These are phyloP conservation scores for Neospermospora avenae DNA, from an alignment of 2,329 filamentous ascomycete genomes.

Conservation along the genomic window DNA sequence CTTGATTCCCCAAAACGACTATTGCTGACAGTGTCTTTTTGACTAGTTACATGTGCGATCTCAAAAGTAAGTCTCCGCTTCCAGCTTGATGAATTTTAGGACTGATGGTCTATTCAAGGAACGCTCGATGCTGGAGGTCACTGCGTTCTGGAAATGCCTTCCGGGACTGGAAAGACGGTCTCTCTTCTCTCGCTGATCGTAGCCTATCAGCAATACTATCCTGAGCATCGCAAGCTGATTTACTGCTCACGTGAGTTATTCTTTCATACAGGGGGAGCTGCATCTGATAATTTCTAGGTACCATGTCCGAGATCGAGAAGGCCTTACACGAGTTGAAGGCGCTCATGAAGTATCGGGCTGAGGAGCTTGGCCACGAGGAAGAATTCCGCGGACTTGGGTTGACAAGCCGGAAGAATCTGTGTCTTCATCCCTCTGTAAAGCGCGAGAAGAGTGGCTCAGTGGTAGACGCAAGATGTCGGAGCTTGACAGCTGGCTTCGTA, in stretches of 20 bases:
- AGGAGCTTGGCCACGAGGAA: conserved; percentile 86
- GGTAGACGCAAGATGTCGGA: conserved; percentile 94
- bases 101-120: conserved; percentile 35
- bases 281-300: conserved; percentile 49
- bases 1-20: background rate
- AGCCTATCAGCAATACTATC: conserved; percentile 91
- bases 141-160: conserved; percentile 98
- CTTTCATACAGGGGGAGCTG: too few relatives aligned
- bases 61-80: conserved; percentile 53
- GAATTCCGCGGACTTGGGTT: conserved; percentile 90
- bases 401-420: conserved; percentile 96
- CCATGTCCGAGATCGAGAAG: conserved; percentile 99
- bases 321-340: conserved; percentile 86
- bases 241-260: conserved; percentile 78
- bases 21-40: conserved; percentile 15
- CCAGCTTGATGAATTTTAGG: background rate
- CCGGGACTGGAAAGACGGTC: conserved; percentile 95
- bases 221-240: conserved; percentile 91
- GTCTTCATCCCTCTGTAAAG: conserved; percentile 93
- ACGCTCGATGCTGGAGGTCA: conserved; percentile 94
- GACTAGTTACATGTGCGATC: conserved; percentile 73
- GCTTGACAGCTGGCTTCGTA: conserved; percentile 92
- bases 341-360: conserved; percentile 89
- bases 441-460: conserved; percentile 92
- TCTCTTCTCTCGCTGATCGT: conserved; percentile 93